Evolutionary conservation across 2,329 filamentous ascomycete species (phyloP), one percentile per base, ranked within the genome.

Genomic region (Aspergillus persii): DNA sequence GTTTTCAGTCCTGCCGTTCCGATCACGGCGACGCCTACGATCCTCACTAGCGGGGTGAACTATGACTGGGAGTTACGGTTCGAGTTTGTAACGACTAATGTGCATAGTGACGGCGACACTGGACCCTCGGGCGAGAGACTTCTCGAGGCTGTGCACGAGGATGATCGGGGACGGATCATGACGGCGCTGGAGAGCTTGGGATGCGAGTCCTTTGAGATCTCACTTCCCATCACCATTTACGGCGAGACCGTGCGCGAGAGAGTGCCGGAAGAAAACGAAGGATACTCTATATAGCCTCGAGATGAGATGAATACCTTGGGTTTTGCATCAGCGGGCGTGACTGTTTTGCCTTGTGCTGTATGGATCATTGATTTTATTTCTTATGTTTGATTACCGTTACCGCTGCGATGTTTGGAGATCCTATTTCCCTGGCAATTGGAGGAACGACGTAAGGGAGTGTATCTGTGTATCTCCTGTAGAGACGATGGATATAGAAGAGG

Each of bases 141-240:
- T n/a, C 76, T 96, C 46, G 93, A 96, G 71, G 86, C 91, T 68
- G 84, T 95, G 9, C 88, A 88, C 6, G 84, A 85, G 53, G 92
- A 96, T 71, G 91, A 96, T 64, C 83, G 91, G 47, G 91, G 91
- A 2, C 84, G 88, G 0, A 84, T 95, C 12, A 80, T 93, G 54
- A 90, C 92, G 15, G 90, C 91, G 0, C 85, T 89, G 53, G 91
- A 96, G 77, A 86, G 87, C 63, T 69, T 96, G 54, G 83, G 87
- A 8, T 94, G 91, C 68, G 92, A 96, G 79, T 96, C 90, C 68
- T 96, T 96, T 75, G 92, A 96, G 75, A 90, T 96, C 50, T 86
- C 87, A 36, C 91, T 96, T 50, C 92, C 92, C 29, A 79, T 97
- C 64, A 86, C 87, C 53, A 90, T 97, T 8, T 96, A 96, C 67